phyloP scores from a whole-genome alignment of 2,329 filamentous ascomycete genomes.

The Aspergillaceae sp. region DNA sequence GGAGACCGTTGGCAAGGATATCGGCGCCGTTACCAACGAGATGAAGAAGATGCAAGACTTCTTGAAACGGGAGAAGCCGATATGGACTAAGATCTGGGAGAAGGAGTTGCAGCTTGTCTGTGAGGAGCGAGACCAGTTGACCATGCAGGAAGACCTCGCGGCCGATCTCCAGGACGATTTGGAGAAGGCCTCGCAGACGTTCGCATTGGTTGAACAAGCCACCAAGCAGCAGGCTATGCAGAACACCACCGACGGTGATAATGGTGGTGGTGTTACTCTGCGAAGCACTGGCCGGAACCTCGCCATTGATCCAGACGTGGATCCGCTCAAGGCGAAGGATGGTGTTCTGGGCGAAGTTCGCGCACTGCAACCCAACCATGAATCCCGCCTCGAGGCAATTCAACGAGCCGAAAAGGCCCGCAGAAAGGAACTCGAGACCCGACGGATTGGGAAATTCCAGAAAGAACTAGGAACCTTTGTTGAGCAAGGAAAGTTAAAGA shows the following conservation, averaged over 20 bases:
- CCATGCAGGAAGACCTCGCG: conserved; percentile 90
- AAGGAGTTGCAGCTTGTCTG: conserved; percentile 93
- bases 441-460: conserved; percentile 67
- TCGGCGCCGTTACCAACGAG: conserved; percentile 69
- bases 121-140: conserved; percentile 87
- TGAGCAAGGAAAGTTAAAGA: conserved; percentile 84
- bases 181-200: conserved; percentile 88
- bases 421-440: conserved; percentile 75
- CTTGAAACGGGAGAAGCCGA: conserved; percentile 80
- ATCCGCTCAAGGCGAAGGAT: conserved; percentile 79
- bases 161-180: conserved; percentile 89
- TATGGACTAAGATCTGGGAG: conserved; percentile 99
- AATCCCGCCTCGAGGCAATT: conserved; percentile 86
- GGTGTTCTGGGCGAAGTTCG: conserved; percentile 86
- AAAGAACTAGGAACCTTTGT: conserved; percentile 82
- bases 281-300: conserved; percentile 46
- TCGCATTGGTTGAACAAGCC: conserved; percentile 89
- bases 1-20: conserved; percentile 81
- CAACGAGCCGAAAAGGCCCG: conserved; percentile 90
- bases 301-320: conserved; percentile 45
- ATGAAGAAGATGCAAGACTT: conserved; percentile 92
- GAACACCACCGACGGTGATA: conserved; percentile 29
- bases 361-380: conserved; percentile 88
- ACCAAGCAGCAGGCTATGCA: conserved; percentile 93
- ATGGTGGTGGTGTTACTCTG: conserved; percentile 23